Percentiles rank a stretch among this genome's conserved stretches.
Evolutionary conservation across 2,329 filamentous ascomycete genomes (phyloP).

Genomic region (Aschersonia sp.): DNA sequence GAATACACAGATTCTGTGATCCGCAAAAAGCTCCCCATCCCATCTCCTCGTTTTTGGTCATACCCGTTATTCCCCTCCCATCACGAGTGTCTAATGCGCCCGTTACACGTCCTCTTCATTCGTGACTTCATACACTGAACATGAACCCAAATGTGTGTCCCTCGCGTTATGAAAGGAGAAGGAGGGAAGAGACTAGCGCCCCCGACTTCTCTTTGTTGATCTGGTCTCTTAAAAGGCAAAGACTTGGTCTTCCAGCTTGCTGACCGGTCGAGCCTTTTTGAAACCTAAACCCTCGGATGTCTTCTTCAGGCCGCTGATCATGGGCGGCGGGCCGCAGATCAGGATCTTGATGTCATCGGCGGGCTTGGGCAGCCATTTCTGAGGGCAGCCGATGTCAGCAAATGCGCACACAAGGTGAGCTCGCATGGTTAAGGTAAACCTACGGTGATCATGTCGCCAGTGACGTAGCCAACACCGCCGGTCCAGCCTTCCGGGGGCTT

Average conservation of each 20-base stretch:
- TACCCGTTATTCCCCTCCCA: too few species aligned
- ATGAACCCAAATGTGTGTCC: too few species aligned
- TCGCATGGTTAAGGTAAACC: slow-evolving; percentile 9
- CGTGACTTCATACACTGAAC: too few species aligned
- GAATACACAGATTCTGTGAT: too few species aligned
- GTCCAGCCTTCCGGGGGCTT: slow-evolving; percentile 86
- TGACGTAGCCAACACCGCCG: slow-evolving; percentile 89
- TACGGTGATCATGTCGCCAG: slow-evolving; percentile 86
- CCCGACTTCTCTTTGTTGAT: too few species aligned
- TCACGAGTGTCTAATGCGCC: too few species aligned
- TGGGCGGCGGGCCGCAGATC: slow-evolving; percentile 88
- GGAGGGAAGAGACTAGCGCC: too few species aligned
- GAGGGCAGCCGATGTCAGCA: neutral
- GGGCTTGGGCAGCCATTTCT: slow-evolving; percentile 66
- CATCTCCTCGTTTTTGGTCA: too few species aligned
- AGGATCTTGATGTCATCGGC: slow-evolving; percentile 84
- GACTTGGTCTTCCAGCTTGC: slow-evolving; percentile 95
- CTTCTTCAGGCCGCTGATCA: slow-evolving; percentile 97
- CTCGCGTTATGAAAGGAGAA: too few species aligned
- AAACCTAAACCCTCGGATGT: slow-evolving; percentile 77
- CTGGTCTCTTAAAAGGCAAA: slow-evolving; percentile 58
- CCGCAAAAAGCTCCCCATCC: too few species aligned
- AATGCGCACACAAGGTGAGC: neutral
- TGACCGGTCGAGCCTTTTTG: slow-evolving; percentile 83
- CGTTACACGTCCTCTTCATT: too few species aligned